These are phyloP conservation scores for Fusarium sp. DNA, from an alignment of 2,329 filamentous ascomycete species.

Conservation along the genomic window DNA sequence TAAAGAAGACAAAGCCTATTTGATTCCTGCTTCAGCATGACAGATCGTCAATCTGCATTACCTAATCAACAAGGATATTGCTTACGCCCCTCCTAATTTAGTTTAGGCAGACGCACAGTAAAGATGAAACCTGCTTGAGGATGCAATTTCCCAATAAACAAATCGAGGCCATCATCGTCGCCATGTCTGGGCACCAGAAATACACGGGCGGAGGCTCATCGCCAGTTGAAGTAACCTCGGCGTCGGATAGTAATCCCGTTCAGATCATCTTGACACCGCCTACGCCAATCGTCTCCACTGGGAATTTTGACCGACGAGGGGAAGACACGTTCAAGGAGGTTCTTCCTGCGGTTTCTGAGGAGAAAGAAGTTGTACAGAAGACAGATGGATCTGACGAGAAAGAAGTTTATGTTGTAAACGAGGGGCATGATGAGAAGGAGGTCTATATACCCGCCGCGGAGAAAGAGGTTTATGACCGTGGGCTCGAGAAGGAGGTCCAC, in stretches of 20 bases:
- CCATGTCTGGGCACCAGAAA: background rate
- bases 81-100: background rate
- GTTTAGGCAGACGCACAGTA: background rate
- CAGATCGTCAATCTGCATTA: background rate
- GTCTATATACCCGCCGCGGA: background rate
- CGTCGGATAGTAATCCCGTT: background rate
- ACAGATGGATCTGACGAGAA: background rate
- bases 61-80: slow-evolving; percentile 23
- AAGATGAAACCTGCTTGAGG: background rate
- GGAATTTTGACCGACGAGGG: background rate
- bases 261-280: slow-evolving; percentile 32
- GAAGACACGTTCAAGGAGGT: slow-evolving; percentile 26
- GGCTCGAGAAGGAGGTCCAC: background rate
- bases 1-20: background rate
- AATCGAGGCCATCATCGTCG: background rate
- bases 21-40: background rate
- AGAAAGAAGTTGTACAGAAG: slow-evolving; percentile 19
- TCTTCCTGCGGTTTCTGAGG: slow-evolving; percentile 13
- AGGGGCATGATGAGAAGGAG: slow-evolving; percentile 9
- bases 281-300: slow-evolving; percentile 13
- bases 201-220: background rate
- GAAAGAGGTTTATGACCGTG: slow-evolving; percentile 8
- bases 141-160: background rate
- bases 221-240: background rate
- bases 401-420: background rate